Conservation (phyloP, 257 asterid species). For the Solanum megistacrolobum region DNA sequence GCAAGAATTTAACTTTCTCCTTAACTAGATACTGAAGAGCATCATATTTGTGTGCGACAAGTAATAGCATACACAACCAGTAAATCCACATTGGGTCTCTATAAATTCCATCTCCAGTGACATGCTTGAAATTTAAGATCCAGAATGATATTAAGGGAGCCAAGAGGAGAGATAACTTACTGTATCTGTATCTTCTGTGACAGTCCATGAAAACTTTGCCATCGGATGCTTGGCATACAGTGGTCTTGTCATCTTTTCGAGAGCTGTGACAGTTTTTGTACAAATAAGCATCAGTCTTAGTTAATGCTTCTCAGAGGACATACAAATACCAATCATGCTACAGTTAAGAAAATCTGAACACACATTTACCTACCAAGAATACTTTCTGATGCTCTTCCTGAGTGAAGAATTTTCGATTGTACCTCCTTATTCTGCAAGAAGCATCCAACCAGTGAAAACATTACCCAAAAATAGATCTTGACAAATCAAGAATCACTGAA, state of each 20-base stretch:
- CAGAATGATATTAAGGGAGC: neutral
- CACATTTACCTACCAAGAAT: slow-evolving; percentile 41
- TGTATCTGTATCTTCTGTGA: slow-evolving; percentile 82
- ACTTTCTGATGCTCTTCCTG: slow-evolving; percentile 67
- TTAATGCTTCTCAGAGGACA: neutral
- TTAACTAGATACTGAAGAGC: neutral
- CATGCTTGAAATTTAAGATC: neutral
- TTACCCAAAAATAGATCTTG: slow-evolving; percentile 1
- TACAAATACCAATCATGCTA: neutral
- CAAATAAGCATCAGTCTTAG: neutral
- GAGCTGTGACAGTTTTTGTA: slow-evolving; percentile 33
- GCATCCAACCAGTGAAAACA: neutral
- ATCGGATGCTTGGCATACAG: slow-evolving; percentile 91
- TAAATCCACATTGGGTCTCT: neutral
- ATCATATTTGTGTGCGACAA: neutral
- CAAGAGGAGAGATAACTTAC: slow-evolving; percentile 28
- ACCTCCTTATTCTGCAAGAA: slow-evolving; percentile 63
- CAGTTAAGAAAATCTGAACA: neutral
- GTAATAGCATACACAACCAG: neutral
- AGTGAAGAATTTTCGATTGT: slow-evolving; percentile 77
- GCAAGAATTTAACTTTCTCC: neutral
- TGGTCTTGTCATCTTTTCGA: slow-evolving; percentile 75
- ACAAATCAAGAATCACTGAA: neutral
- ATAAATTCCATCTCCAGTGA: neutral
- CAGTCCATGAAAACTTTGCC: slow-evolving; percentile 96